These are phyloP conservation scores for Ophiostoma himal-ulmi DNA, from an alignment of 2,329 filamentous ascomycete species.

Conservation along the genomic window DNA sequence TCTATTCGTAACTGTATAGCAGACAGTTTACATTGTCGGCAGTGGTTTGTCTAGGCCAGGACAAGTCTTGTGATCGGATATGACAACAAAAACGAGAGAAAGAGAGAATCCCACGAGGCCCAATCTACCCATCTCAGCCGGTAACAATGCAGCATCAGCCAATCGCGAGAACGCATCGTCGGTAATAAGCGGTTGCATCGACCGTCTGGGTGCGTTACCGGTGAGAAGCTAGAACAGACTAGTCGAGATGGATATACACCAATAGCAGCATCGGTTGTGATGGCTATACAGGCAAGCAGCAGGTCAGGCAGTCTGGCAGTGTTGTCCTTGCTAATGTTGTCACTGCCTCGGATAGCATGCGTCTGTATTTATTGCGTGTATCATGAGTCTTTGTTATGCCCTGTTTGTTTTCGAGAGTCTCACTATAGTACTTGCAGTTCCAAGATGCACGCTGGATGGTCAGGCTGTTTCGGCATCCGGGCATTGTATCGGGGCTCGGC, in stretches of 20 bases:
- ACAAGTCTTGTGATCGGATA: not conserved
- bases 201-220: not conserved
- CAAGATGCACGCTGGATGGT: not conserved
- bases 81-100: not conserved
- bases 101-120: not conserved
- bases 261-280: too few relatives aligned
- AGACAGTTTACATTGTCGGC: not conserved
- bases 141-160: not conserved
- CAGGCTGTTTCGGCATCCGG: not conserved
- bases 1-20: not conserved
- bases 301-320: too few relatives aligned
- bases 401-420: not conserved
- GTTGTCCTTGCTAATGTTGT: too few relatives aligned
- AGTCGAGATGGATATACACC: not conserved
- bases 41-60: not conserved
- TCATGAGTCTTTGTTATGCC: too few relatives aligned
- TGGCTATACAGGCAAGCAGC: too few relatives aligned
- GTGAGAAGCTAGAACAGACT: not conserved
- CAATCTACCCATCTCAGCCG: not conserved
- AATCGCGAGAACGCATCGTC: not conserved
- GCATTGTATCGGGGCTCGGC: not conserved
- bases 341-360: not conserved
- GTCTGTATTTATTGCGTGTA: not conserved
- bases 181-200: slow-evolving; percentile 4
- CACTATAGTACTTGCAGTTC: not conserved